These are phyloP conservation scores for Chalaropsis thielavioides DNA, from an alignment of 2,329 filamentous ascomycete genomes.

Conservation along the genomic window DNA sequence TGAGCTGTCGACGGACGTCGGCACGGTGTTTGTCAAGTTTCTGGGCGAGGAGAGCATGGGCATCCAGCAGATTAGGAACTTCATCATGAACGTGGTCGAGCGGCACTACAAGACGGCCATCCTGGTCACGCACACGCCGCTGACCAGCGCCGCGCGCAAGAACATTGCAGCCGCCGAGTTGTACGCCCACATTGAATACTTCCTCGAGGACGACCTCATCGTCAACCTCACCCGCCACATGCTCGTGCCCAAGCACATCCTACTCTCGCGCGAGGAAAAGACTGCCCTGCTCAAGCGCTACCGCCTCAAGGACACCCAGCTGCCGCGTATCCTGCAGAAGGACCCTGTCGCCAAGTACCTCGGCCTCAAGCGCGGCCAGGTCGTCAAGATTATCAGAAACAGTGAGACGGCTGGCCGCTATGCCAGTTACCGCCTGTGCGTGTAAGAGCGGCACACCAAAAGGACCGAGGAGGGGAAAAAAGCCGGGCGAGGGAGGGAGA, in stretches of 20 bases:
- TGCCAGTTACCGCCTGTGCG: slow-evolving; percentile 73
- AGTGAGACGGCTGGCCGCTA: slow-evolving; percentile 93
- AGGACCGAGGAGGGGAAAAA: too few relatives aligned
- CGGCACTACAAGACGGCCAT: slow-evolving; percentile 82
- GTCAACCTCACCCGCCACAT: slow-evolving; percentile 99
- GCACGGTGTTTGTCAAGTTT: slow-evolving; percentile 87
- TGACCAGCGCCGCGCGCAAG: slow-evolving; percentile 78
- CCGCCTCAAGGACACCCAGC: slow-evolving; percentile 90
- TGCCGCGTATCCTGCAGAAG: slow-evolving; percentile 78
- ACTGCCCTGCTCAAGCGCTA: slow-evolving; percentile 71
- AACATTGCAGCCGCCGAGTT: slow-evolving; percentile 64
- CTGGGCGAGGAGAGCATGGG: slow-evolving; percentile 65
- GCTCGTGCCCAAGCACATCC: slow-evolving; percentile 82
- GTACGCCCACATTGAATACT: slow-evolving; percentile 76
- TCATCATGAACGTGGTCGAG: slow-evolving; percentile 66
- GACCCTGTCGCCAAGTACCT: slow-evolving; percentile 90
- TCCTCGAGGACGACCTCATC: slow-evolving; percentile 86
- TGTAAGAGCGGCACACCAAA: slow-evolving; percentile 33
- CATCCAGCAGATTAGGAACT: slow-evolving; percentile 81
- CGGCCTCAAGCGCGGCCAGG: slow-evolving; percentile 77
- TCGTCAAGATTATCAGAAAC: slow-evolving; percentile 95
- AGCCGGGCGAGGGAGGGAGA: too few relatives aligned
- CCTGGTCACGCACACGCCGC: slow-evolving; percentile 68
- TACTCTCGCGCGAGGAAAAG: slow-evolving; percentile 87
- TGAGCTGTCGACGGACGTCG: slow-evolving; percentile 53